Evolutionary conservation across 148 eudicot genomes (phyloP).

Genomic region (Arbutus unedo): DNA sequence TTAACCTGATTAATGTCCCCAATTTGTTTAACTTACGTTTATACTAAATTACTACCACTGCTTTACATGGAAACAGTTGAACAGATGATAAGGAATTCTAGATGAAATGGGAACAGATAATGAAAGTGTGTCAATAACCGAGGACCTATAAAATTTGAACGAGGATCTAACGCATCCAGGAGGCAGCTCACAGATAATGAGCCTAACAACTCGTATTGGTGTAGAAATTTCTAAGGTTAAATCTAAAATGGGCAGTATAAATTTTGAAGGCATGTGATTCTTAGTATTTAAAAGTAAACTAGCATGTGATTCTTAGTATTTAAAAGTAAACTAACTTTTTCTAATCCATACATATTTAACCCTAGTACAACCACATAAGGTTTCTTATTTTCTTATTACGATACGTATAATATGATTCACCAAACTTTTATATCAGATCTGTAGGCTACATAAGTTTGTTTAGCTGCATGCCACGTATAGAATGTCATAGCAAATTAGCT

Average conservation of each 20-base stretch:
- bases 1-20: neutral
- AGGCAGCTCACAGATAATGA: neutral
- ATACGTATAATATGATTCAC: neutral
- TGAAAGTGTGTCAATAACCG: neutral
- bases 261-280: neutral
- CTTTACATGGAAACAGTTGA: neutral
- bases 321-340: neutral
- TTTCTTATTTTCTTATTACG: neutral
- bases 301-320: neutral
- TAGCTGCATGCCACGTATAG: neutral
- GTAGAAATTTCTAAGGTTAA: neutral
- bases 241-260: neutral
- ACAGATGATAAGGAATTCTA: neutral
- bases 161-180: neutral
- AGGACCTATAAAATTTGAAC: constrained; percentile 1
- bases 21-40: no score
- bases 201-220: neutral
- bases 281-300: neutral
- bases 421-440: neutral
- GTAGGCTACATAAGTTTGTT: neutral
- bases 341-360: neutral
- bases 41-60: neutral
- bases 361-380: neutral
- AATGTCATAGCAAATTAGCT: neutral
- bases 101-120: neutral